A percentile compares a stretch with the other conserved stretches of the same genome.
These are phyloP conservation scores for Arachis hypogaea DNA, from an alignment of 306 rosid genomes.

Conservation along the genomic window DNA sequence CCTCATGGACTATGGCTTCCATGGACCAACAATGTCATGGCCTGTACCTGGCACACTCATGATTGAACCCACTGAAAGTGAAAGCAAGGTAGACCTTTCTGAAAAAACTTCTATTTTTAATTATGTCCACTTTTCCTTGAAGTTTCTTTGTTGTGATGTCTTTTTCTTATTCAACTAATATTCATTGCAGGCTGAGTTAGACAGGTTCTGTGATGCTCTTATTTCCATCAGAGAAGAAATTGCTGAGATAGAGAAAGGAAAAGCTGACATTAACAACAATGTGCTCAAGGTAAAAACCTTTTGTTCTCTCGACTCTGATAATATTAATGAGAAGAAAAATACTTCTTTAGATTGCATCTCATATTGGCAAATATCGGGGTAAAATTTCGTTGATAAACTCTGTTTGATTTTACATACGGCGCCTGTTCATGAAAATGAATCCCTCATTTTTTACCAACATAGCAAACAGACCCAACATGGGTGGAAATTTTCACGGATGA, in stretches of 20 bases:
- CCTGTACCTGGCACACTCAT: slow-evolving; percentile 99
- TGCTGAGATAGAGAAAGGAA: slow-evolving; percentile 86
- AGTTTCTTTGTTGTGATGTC: background rate
- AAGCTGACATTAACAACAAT: slow-evolving; percentile 79
- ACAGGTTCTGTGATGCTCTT: slow-evolving; percentile 89
- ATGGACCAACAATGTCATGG: slow-evolving; percentile 99
- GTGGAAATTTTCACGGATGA: too few relatives aligned
- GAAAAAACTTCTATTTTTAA: slow-evolving; percentile 1
- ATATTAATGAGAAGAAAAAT: slow-evolving; percentile 12
- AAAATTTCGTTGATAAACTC: too few relatives aligned
- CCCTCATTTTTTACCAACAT: too few relatives aligned
- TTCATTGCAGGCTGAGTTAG: slow-evolving; percentile 86
- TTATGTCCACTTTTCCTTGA: background rate
- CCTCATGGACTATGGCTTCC: slow-evolving; percentile 97
- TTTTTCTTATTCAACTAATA: slow-evolving; percentile 33
- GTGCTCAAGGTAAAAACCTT: slow-evolving; percentile 80
- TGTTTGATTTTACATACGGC: too few relatives aligned
- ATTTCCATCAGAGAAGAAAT: slow-evolving; percentile 92
- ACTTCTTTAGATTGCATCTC: background rate
- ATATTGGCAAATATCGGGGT: too few relatives aligned
- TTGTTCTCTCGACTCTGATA: slow-evolving; percentile 1
- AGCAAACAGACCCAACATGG: too few relatives aligned
- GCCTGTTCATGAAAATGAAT: too few relatives aligned
- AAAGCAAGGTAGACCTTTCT: slow-evolving; percentile 76
- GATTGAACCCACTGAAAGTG: slow-evolving; percentile 99